Evolutionary conservation across 257 asterid genomes (phyloP), one percentile per base, ranked within the genome.

Genomic region (Galeopsis tetrahit): DNA sequence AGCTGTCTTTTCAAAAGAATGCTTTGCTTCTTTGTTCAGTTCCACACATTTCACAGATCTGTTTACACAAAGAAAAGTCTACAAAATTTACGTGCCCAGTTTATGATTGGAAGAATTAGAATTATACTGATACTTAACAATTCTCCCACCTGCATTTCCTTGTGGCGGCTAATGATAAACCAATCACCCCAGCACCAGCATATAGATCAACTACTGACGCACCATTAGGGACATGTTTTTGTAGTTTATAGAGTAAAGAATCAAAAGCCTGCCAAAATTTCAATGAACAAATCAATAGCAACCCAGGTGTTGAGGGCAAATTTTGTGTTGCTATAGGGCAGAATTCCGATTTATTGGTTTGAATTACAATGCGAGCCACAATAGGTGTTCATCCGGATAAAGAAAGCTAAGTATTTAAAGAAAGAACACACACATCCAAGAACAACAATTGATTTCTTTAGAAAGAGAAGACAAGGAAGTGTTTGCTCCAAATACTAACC

Each of bases 111-210:
- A 69, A 38, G 17, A 74, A 63, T 4, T 35, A 61, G 34, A 80
- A 62, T 31, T 43, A 46, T 10, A 34, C 77, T 39, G 67, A 62
- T 71, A 55, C 63, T 38, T 49, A 71, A 69, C 68, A 69, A 58
- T 63, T 62, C 63, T 60, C 77, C 73, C 49, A 85, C 98, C 96
- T 81, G 89, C 98, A 93, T 75, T 88, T 93, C 83, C 97, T 89
- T 43, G 84, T 69, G 75, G 88, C 85, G 55, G 92, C 97, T 83
- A 93, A 77, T 70, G 98, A 93, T 69, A 93, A 85, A 73, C 97
- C 98, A 79, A 91, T 93, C 75, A 89, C 96, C 64, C 98, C 98
- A 82, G 94, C 91, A 77, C 98, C 98, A 68, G 97, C 97, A 82
- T 93, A 93, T 35, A 93, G 96, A 81, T 93, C 98, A 75, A 85